These are phyloP conservation scores for Colletotrichum tanaceti DNA, from an alignment of 2,329 filamentous ascomycete genomes.

Conservation along the genomic window DNA sequence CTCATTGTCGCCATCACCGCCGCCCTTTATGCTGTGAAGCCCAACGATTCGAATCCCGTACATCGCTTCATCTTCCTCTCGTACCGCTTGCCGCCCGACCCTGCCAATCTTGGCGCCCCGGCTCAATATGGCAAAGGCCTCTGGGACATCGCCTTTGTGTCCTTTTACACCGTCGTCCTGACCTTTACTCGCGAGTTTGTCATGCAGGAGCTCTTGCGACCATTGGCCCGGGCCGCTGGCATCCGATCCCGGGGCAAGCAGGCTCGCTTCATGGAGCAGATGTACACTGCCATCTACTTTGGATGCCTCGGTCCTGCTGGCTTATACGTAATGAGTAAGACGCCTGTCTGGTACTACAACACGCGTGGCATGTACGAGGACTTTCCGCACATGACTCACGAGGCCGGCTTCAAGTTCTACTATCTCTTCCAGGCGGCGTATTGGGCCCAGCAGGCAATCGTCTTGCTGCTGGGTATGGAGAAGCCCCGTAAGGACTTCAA, in stretches of 20 bases:
- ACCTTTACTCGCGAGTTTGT: conserved; percentile 95
- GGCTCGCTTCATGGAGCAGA: conserved; percentile 93
- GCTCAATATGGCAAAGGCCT: conserved; percentile 88
- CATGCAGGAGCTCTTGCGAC: conserved; percentile 89
- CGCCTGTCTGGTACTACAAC: conserved; percentile 97
- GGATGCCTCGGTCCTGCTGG: conserved; percentile 83
- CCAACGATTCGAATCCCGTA: conserved; percentile 80
- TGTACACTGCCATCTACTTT: conserved; percentile 95
- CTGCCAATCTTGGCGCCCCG: conserved; percentile 56
- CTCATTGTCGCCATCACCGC: conserved; percentile 73
- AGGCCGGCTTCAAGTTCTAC: conserved; percentile 89
- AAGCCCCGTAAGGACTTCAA: conserved; percentile 96
- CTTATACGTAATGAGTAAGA: conserved; percentile 89
- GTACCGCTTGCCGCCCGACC: conserved; percentile 74
- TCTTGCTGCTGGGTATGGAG: conserved; percentile 86
- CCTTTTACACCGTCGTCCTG: conserved; percentile 89
- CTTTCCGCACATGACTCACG: conserved; percentile 86
- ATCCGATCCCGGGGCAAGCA: conserved; percentile 82
- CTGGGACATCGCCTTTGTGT: conserved; percentile 87
- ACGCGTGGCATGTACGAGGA: conserved; percentile 88
- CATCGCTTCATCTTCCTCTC: conserved; percentile 89
- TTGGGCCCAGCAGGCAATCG: conserved; percentile 95
- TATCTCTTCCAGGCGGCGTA: conserved; percentile 95
- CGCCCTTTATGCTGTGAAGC: conserved; percentile 78
- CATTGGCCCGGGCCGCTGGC: conserved; percentile 76